Conservation (phyloP, 2,329 filamentous ascomycete species). For the Clonostachys rhizophaga region DNA sequence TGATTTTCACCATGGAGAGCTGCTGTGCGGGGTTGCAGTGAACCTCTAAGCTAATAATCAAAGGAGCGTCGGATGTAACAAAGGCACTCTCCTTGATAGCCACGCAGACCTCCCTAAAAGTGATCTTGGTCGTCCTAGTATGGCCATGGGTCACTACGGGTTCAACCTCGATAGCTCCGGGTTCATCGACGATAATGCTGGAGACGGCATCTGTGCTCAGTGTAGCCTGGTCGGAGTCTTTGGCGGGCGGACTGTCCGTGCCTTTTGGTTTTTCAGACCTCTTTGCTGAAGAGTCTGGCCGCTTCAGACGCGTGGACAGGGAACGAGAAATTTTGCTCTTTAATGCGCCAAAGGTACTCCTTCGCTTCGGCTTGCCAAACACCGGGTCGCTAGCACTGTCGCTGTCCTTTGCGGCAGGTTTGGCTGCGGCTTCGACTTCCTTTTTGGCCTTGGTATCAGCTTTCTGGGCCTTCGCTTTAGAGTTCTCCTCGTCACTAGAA, state of each 20-base stretch:
- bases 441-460: slow-evolving; percentile 56
- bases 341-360: slow-evolving; percentile 20
- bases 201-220: background rate
- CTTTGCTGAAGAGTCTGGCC: slow-evolving; percentile 39
- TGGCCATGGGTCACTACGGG: slow-evolving; percentile 83
- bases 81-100: slow-evolving; percentile 80
- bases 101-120: slow-evolving; percentile 80
- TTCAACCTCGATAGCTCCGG: slow-evolving; percentile 38
- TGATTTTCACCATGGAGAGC: slow-evolving; percentile 86
- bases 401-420: slow-evolving; percentile 11
- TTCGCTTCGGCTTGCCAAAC: background rate
- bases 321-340: slow-evolving; percentile 48
- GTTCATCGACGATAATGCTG: background rate
- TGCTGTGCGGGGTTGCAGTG: slow-evolving; percentile 81
- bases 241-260: background rate
- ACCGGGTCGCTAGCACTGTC: background rate
- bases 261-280: slow-evolving; percentile 20
- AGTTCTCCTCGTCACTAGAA: slow-evolving; percentile 41
- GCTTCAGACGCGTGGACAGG: slow-evolving; percentile 38
- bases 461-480: slow-evolving; percentile 41
- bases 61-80: slow-evolving; percentile 65
- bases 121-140: slow-evolving; percentile 83
- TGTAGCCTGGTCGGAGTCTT: background rate
- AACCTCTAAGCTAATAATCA: slow-evolving; percentile 94
- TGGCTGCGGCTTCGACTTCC: slow-evolving; percentile 8